Base-by-base conservation (phyloP, 1,139 yeast species). In the Candida sanyaensis region DNA sequence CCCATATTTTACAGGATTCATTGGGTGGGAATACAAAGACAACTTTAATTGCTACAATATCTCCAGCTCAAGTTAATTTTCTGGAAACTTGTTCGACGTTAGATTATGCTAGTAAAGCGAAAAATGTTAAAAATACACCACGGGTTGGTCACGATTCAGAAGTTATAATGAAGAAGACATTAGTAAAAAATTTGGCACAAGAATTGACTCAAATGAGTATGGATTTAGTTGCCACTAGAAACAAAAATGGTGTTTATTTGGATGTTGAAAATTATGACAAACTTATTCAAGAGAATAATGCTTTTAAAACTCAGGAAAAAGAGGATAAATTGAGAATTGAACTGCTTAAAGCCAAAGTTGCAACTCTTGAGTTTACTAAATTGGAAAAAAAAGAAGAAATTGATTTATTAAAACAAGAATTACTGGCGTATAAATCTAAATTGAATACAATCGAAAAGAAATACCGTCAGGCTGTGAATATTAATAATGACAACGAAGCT, bases 1-100 rank as follows among this genome's bases (percentile, higher is more conserved):
- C 97, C 0, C 74, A 96, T 50, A 83, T 91, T 11, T 68, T 91
- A 38, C 96, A 89, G 63, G 96, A 89, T 58, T 84, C 96, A 0
- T 69, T 91, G 26, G 96, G 96, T 1, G 96, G 96, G 6, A 76
- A 80, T 46, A 88, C 96, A 0, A 86, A 86, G 56, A 89, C 96
- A 0, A 78, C 88, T 26, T 77, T 89, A 50, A 83, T 89, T 32
- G 95, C 96, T 31, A 88, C 96, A 1, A 77, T 91, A 5, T 86
- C 96, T 2, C 96, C 96, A 0, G 90, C 93, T 1, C 77, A 77
- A 56, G 77, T 81, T 13, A 86, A 87, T 47, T 61, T 83, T 41
- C 96, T 88, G 33, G 96, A 90, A 64, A 88, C 96, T 0, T 65
- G 84, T 17, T 87, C 93, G 44, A 90, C 97, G 0, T 71, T 91